Percentiles rank a stretch among this genome's conserved stretches.
phyloP scores from a whole-genome alignment of 2,329 filamentous ascomycete genomes.

The Dothidotthia symphoricarpi region DNA sequence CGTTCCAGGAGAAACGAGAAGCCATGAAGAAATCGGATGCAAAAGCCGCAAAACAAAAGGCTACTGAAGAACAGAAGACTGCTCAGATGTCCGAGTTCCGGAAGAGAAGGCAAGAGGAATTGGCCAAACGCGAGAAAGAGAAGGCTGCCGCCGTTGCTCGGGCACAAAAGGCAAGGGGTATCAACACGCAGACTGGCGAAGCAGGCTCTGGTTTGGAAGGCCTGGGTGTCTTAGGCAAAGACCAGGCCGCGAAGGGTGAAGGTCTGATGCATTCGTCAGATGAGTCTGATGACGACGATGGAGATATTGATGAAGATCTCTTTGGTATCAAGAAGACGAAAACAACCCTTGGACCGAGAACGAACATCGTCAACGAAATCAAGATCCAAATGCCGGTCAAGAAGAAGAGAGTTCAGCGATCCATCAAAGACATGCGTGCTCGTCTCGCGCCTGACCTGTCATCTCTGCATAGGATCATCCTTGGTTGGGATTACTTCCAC shows the following conservation, averaged over 20 bases:
- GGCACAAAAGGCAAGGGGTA: slow-evolving; percentile 59
- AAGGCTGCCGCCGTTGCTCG: slow-evolving; percentile 70
- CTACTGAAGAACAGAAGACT: slow-evolving; percentile 25
- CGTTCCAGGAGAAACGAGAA: slow-evolving; percentile 31
- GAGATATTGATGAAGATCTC: slow-evolving; percentile 64
- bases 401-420: slow-evolving; percentile 76
- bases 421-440: slow-evolving; percentile 90
- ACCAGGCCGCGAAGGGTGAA: slow-evolving; percentile 69
- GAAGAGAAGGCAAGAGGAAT: slow-evolving; percentile 70
- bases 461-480: slow-evolving; percentile 76
- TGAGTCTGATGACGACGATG: slow-evolving; percentile 58
- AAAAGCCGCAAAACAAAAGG: slow-evolving; percentile 27
- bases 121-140: slow-evolving; percentile 70
- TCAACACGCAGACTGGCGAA: slow-evolving; percentile 58
- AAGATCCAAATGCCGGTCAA: slow-evolving; percentile 67
- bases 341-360: slow-evolving; percentile 39
- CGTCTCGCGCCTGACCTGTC: slow-evolving; percentile 87
- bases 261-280: slow-evolving; percentile 90
- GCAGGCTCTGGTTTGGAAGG: slow-evolving; percentile 76
- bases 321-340: slow-evolving; percentile 58
- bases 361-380: slow-evolving; percentile 39
- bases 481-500: slow-evolving; percentile 95
- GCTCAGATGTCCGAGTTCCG: slow-evolving; percentile 56
- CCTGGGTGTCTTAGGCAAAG: slow-evolving; percentile 72
- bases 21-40: slow-evolving; percentile 22